Evolutionary conservation across 352 stramenopile genomes (phyloP).

Genomic region (Globisporangium camurandrum): DNA sequence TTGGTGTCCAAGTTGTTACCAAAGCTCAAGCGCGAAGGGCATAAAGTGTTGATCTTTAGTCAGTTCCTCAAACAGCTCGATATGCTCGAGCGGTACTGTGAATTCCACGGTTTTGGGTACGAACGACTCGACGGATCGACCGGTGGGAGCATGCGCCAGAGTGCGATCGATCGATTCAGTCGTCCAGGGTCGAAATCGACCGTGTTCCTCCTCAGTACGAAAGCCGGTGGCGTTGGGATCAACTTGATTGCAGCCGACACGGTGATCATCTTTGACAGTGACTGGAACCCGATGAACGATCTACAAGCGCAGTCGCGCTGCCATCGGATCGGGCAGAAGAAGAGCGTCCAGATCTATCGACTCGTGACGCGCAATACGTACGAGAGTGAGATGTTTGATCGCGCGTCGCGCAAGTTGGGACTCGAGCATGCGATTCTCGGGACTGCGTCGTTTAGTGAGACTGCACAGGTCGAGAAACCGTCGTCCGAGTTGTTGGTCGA

Average conservation of each 20-base stretch:
- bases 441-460: conserved; percentile 88
- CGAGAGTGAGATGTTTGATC: conserved; percentile 99
- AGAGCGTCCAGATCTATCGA: conserved; percentile 96
- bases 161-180: conserved; percentile 96
- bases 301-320: conserved; percentile 86
- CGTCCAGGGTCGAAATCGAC: conserved; percentile 93
- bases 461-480: conserved; percentile 78
- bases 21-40: conserved; percentile 88
- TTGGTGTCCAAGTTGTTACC: conserved; percentile 87
- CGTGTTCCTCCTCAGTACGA: conserved; percentile 98
- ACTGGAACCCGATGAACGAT: conserved; percentile 99
- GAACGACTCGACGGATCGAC: conserved; percentile 90
- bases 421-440: conserved; percentile 98
- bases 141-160: conserved; percentile 83
- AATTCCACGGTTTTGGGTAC: conserved; percentile 83
- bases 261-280: conserved; percentile 99
- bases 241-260: conserved; percentile 98
- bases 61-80: conserved; percentile 93
- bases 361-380: conserved; percentile 98
- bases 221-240: conserved; percentile 97
- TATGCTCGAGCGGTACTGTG: conserved; percentile 90
- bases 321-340: conserved; percentile 99
- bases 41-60: conserved; percentile 95
- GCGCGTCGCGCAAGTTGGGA: conserved; percentile 96
- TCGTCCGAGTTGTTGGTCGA: conserved; percentile 93